Evolutionary conservation across 495 filamentous ascomycete species (phyloP), one percentile per base, ranked within the genome.

Genomic region (Aspergillus avenaceus): DNA sequence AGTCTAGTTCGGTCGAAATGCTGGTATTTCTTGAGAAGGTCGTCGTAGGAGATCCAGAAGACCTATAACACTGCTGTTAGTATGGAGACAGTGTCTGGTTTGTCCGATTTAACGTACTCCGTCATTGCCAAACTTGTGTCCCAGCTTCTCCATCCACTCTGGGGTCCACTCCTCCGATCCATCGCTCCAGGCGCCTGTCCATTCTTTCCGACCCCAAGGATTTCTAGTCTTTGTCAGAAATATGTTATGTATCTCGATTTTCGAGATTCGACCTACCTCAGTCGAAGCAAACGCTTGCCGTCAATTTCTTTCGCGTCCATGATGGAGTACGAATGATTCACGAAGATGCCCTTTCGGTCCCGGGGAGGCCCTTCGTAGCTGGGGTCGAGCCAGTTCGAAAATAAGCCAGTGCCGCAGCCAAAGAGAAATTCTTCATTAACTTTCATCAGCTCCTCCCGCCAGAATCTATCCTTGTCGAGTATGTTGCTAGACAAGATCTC

Each of bases 111-210:
- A 27, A 19, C 67, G 9, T 59, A 71, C 84, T 2, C 90, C 91
- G 59, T 96, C 92, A 58, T 97, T 86, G 25, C 92, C 91, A 63
- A 96, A 97, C 29, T 77, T 82, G 57, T 96, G 90, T 23, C 79
- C 74, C 1, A 97, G 76, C 48, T 83, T 83, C 32, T 80, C 64
- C 76, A 95, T 84, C 88, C 89, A 95, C 59, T 95, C 84, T 0
- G 88, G 72, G 2, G 90, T 96, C 88, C 92, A 97, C 66, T 96
- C 84, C 58, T 91, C 88, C 8, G 86, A 91, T 16, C 92, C 90
- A 59, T 95, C 89, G 59, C 85, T 87, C 87, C 90, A 95, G 4
- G 88, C 68, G 5, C 87, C 86, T 9, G 72, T 83, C 86, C 91
- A 96, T 66, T 95, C 91, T 4, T 80, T 80, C 44, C 78, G 80